phyloP scores from a whole-genome alignment of 345 rosid species.

The Pistacia vera region DNA sequence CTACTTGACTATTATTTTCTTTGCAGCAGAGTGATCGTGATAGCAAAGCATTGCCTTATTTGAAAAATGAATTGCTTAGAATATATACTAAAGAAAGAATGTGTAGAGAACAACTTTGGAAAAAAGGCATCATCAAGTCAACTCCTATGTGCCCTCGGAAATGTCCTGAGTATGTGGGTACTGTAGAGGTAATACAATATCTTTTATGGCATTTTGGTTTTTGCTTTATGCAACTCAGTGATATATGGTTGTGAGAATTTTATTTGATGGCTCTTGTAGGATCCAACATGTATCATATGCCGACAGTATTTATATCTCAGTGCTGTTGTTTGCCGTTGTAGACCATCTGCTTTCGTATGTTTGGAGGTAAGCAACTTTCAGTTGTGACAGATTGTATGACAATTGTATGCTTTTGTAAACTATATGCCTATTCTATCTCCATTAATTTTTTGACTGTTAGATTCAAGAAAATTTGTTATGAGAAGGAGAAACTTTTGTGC shows the following conservation, averaged over 20 bases:
- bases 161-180: conserved; percentile 79
- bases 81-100: conserved; percentile 65
- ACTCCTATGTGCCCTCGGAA: conserved; percentile 68
- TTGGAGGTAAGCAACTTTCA: conserved; percentile 66
- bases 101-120: conserved; percentile 89
- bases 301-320: conserved; percentile 88
- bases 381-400: neutral
- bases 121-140: conserved; percentile 74
- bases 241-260: conserved; percentile 14
- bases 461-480: neutral
- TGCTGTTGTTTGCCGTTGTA: conserved; percentile 73
- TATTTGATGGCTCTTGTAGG: conserved; percentile 52
- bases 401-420: neutral
- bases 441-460: neutral
- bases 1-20: conserved; percentile 18
- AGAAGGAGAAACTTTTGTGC: neutral
- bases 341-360: conserved; percentile 84
- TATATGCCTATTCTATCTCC: neutral
- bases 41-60: conserved; percentile 56
- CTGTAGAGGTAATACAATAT: conserved; percentile 70
- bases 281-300: conserved; percentile 88
- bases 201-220: neutral
- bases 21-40: conserved; percentile 46
- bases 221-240: neutral
- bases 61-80: conserved; percentile 78